phyloP scores from a whole-genome alignment of 2,329 filamentous ascomycete genomes.

The Macrophomina pseudophaseolina region DNA sequence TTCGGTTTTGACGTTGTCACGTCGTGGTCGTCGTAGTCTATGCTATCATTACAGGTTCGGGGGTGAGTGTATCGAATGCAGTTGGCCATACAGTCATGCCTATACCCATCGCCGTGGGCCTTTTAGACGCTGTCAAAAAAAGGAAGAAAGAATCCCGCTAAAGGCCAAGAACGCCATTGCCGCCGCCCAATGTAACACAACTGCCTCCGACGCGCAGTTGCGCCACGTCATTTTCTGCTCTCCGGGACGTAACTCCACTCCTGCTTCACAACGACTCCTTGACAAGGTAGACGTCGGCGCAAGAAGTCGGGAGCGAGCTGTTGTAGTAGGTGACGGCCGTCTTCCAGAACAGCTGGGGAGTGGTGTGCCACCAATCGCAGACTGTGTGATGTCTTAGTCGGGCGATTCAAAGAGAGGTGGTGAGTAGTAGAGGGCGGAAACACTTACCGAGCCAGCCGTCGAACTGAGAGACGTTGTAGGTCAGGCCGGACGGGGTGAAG shows the following conservation, averaged over 20 bases:
- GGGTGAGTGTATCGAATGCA: constrained; percentile 1
- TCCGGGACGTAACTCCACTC: neutral
- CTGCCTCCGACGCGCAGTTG: neutral
- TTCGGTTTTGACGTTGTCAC: constrained; percentile 17
- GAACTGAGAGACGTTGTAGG: constrained; percentile 24
- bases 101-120: constrained; percentile 16
- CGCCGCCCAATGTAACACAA: neutral
- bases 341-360: constrained; percentile 28
- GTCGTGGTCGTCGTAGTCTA: constrained; percentile 25
- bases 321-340: constrained; percentile 6
- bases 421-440: neutral
- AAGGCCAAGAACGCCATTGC: neutral
- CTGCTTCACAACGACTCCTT: constrained; percentile 15
- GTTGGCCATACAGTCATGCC: constrained; percentile 23
- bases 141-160: neutral
- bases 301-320: constrained; percentile 20
- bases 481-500: constrained; percentile 12
- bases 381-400: constrained; percentile 6
- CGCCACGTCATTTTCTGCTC: neutral
- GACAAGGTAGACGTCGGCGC: constrained; percentile 27
- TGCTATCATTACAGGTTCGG: constrained; percentile 19
- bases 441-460: constrained; percentile 28
- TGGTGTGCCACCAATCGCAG: constrained; percentile 29
- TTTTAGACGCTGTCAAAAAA: neutral
- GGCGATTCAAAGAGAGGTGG: too few species aligned